Conservation (phyloP, 1,139 yeast species). For the Saccharomyces pastorianus region DNA sequence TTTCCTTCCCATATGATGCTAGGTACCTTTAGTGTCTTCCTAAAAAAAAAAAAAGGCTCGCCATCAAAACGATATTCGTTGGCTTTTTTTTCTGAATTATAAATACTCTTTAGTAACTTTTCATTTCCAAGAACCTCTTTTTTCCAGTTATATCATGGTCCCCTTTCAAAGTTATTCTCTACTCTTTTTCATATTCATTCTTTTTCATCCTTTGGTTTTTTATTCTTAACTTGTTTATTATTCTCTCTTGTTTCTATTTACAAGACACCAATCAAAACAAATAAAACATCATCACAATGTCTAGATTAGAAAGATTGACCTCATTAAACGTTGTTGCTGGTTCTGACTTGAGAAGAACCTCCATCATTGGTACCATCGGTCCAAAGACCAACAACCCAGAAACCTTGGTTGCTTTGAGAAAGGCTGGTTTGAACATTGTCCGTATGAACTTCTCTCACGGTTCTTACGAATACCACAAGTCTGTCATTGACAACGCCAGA, state of each 20-base stretch:
- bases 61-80: background rate
- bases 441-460: slow-evolving; percentile 99
- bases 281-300: slow-evolving; percentile 7
- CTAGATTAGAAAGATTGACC: slow-evolving; percentile 68
- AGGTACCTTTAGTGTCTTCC: background rate
- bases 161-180: background rate
- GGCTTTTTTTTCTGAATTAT: background rate
- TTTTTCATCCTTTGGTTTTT: background rate
- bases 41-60: background rate
- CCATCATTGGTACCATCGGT: slow-evolving; percentile 96
- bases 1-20: background rate
- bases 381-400: slow-evolving; percentile 94
- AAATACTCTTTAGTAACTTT: background rate
- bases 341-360: slow-evolving; percentile 82
- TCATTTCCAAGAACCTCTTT: background rate
- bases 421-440: slow-evolving; percentile 94
- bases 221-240: background rate
- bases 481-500: slow-evolving; percentile 92
- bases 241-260: background rate
- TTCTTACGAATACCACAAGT: slow-evolving; percentile 90
- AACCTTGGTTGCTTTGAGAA: slow-evolving; percentile 76
- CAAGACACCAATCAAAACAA: background rate
- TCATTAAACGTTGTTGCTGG: slow-evolving; percentile 73
- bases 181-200: background rate
- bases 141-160: background rate